phyloP scores from a whole-genome alignment of 768 basidiomycete genomes.

The Rhizopogon vesiculosus region DNA sequence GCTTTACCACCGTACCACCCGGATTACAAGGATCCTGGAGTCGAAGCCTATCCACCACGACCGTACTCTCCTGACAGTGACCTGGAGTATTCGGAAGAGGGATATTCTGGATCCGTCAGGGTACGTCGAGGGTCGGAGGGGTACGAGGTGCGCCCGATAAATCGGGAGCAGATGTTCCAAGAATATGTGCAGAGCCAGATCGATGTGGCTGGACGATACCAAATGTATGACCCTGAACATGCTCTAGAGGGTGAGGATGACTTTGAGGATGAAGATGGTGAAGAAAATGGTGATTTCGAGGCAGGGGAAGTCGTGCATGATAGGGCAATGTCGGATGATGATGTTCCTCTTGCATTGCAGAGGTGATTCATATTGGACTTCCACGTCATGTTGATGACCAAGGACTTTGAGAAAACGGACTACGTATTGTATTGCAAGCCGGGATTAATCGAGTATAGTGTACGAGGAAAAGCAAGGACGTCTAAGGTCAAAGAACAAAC shows the following conservation, averaged over 20 bases:
- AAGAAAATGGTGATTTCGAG: conserved; percentile 12
- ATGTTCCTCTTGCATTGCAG: conserved; percentile 13
- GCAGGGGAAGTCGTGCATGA: not conserved
- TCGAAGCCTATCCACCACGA: conserved; percentile 19
- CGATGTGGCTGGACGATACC: conserved; percentile 57
- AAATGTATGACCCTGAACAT: conserved; percentile 61
- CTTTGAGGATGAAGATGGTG: conserved; percentile 11
- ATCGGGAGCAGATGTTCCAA: conserved; percentile 61
- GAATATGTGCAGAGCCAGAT: conserved; percentile 51
- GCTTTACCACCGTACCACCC: conserved; percentile 75
- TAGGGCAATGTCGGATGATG: conserved; percentile 13
- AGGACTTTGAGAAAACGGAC: not conserved
- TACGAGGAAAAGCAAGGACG: not conserved
- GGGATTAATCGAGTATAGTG: not conserved
- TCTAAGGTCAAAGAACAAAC: not conserved
- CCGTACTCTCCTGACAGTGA: conserved; percentile 14
- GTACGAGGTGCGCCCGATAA: conserved; percentile 61
- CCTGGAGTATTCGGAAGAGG: conserved; percentile 27
- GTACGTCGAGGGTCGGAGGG: conserved; percentile 80
- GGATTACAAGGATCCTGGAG: conserved; percentile 45
- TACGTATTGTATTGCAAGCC: not conserved
- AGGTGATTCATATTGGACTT: conserved; percentile 7
- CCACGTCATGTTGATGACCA: not conserved
- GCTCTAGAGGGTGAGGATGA: conserved; percentile 42
- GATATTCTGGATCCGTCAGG: conserved; percentile 23